Conservation (phyloP, 2,329 filamentous ascomycete genomes). For the Colletotrichum aenigma region DNA sequence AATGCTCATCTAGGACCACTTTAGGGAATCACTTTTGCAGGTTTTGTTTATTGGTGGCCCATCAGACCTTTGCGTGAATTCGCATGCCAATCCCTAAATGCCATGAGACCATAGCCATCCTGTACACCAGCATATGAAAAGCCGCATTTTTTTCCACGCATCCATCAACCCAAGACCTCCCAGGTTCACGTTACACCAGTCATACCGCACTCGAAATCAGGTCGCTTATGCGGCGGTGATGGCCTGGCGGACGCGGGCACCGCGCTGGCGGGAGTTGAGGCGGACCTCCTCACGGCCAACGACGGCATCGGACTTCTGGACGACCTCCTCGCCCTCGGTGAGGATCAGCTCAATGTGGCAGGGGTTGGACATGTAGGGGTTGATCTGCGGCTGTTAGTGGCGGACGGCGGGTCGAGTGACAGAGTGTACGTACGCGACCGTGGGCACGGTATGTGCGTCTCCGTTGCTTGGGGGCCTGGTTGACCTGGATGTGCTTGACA, state of each 20-base stretch:
- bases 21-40: slow-evolving; percentile 15
- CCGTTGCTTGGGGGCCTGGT: slow-evolving; percentile 99
- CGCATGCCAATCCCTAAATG: slow-evolving; percentile 40
- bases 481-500: slow-evolving; percentile 99
- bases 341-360: slow-evolving; percentile 99
- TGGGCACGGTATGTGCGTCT: slow-evolving; percentile 99
- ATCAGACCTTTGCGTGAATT: slow-evolving; percentile 22
- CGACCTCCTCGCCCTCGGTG: slow-evolving; percentile 94
- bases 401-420: background rate
- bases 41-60: slow-evolving; percentile 22
- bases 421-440: slow-evolving; percentile 83
- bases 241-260: slow-evolving; percentile 67
- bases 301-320: slow-evolving; percentile 83
- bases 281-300: slow-evolving; percentile 68
- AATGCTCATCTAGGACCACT: background rate
- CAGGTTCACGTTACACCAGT: slow-evolving; percentile 14
- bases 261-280: slow-evolving; percentile 93
- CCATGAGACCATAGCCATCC: slow-evolving; percentile 34
- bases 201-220: slow-evolving; percentile 7
- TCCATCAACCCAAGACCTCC: slow-evolving; percentile 23
- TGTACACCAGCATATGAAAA: slow-evolving; percentile 33
- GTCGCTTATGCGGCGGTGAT: slow-evolving; percentile 65
- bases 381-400: slow-evolving; percentile 71
- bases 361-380: slow-evolving; percentile 99
- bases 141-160: slow-evolving; percentile 25